Evolutionary conservation across 2,329 filamentous ascomycete species (phyloP).

Genomic region (Diatrype stigma): DNA sequence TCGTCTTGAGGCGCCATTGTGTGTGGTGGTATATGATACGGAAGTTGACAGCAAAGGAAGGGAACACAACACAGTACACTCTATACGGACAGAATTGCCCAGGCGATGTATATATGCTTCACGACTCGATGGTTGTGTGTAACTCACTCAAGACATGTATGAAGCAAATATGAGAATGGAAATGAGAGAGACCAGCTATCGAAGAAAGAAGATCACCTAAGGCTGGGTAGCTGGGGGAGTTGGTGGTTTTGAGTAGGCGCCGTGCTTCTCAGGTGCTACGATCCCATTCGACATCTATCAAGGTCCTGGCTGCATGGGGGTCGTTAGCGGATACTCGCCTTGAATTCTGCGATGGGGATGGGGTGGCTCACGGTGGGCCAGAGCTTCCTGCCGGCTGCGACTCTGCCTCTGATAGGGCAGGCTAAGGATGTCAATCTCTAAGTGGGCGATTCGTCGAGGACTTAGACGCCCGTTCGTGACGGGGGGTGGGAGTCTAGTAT

Average conservation of each 20-base stretch:
- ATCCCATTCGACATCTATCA: slow-evolving; percentile 29
- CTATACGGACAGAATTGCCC: slow-evolving; percentile 19
- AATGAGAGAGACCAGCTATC: slow-evolving; percentile 55
- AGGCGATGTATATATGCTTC: slow-evolving; percentile 21
- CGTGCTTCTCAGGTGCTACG: slow-evolving; percentile 25
- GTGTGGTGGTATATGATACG: slow-evolving; percentile 21
- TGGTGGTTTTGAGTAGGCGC: slow-evolving; percentile 51
- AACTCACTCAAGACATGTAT: slow-evolving; percentile 28
- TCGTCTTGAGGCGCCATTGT: slow-evolving; percentile 40
- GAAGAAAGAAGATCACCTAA: slow-evolving; percentile 36
- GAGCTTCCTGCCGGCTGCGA: slow-evolving; percentile 31
- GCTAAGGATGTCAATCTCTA: slow-evolving; percentile 32
- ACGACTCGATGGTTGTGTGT: slow-evolving; percentile 21
- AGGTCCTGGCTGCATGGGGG: slow-evolving; percentile 32
- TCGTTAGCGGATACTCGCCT: slow-evolving; percentile 31
- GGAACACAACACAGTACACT: slow-evolving; percentile 34
- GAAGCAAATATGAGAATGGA: slow-evolving; percentile 34
- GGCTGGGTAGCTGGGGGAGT: slow-evolving; percentile 35
- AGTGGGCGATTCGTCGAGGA: slow-evolving; percentile 35
- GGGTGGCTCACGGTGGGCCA: slow-evolving; percentile 34
- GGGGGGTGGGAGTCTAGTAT: slow-evolving; percentile 29
- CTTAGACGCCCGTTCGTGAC: slow-evolving; percentile 43
- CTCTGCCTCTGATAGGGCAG: slow-evolving; percentile 40
- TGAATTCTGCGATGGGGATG: slow-evolving; percentile 34
- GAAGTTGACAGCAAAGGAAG: slow-evolving; percentile 28